Conservation (phyloP, 75 land plant genomes). For the Pseudotsuga menziesii region DNA sequence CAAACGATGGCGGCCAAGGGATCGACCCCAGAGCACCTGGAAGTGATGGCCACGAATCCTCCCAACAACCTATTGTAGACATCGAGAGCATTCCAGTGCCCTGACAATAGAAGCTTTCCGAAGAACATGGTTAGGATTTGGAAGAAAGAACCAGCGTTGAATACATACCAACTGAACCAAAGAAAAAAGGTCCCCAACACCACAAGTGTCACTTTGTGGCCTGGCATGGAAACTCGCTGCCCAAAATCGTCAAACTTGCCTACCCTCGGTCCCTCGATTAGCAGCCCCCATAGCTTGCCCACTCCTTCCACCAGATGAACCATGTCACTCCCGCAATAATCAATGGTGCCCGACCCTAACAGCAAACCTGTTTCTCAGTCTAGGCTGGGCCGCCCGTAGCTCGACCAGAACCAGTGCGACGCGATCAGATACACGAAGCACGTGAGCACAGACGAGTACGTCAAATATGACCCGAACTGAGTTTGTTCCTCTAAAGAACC, state of each 20-base stretch:
- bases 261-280: slow-evolving; percentile 25
- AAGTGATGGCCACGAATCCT: no score
- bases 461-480: no score
- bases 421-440: no score
- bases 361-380: no score
- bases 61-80: slow-evolving; percentile 89
- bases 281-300: slow-evolving; percentile 30
- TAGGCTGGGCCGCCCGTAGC: no score
- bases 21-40: slow-evolving; percentile 74
- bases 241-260: slow-evolving; percentile 26
- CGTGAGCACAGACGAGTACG: no score
- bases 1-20: slow-evolving; percentile 80
- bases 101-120: slow-evolving; percentile 34
- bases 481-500: no score
- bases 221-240: background rate
- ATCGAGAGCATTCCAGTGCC: slow-evolving; percentile 84
- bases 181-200: slow-evolving; percentile 32
- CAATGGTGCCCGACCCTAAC: no score
- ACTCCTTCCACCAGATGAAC: slow-evolving; percentile 39
- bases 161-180: slow-evolving; percentile 46
- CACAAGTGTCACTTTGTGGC: slow-evolving; percentile 28
- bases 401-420: no score
- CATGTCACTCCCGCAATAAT: slow-evolving; percentile 25
- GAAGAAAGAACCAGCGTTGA: no score
- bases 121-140: slow-evolving; percentile 64